These are phyloP conservation scores for Vachellia collinsii DNA, from an alignment of 306 rosid species.

Conservation along the genomic window DNA sequence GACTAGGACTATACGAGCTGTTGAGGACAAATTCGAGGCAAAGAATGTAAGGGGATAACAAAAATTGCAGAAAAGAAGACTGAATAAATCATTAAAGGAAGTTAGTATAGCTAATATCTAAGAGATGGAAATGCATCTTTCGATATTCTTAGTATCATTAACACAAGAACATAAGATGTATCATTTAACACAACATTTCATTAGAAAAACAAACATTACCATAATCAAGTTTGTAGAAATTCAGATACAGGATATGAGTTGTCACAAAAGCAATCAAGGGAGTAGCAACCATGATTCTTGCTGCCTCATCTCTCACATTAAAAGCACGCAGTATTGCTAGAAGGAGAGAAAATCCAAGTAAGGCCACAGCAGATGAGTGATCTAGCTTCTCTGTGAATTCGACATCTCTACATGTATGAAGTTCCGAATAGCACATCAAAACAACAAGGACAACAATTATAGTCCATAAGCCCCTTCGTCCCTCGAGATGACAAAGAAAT, in stretches of 20 bases:
- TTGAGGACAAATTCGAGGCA: neutral
- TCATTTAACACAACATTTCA: slow-evolving; percentile 16
- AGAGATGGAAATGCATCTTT: slow-evolving; percentile 14
- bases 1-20: neutral
- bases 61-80: slow-evolving; percentile 9
- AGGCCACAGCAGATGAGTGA: slow-evolving; percentile 67
- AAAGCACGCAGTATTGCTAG: slow-evolving; percentile 53
- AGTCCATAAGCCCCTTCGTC: neutral
- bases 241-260: slow-evolving; percentile 90
- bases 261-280: slow-evolving; percentile 82
- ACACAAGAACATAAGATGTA: slow-evolving; percentile 25
- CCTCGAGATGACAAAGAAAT: neutral
- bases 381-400: slow-evolving; percentile 74
- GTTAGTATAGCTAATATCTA: neutral
- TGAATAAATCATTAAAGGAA: slow-evolving; percentile 7
- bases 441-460: neutral
- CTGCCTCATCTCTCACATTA: slow-evolving; percentile 80
- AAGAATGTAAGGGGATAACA: neutral
- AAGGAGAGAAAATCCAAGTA: slow-evolving; percentile 65
- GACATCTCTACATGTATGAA: slow-evolving; percentile 52
- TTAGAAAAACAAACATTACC: slow-evolving; percentile 56
- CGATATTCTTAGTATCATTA: neutral
- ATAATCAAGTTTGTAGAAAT: slow-evolving; percentile 71
- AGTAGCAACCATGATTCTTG: slow-evolving; percentile 88
- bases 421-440: neutral